Conservation (phyloP, 768 basidiomycete genomes). For the Scleroderma bovista region DNA sequence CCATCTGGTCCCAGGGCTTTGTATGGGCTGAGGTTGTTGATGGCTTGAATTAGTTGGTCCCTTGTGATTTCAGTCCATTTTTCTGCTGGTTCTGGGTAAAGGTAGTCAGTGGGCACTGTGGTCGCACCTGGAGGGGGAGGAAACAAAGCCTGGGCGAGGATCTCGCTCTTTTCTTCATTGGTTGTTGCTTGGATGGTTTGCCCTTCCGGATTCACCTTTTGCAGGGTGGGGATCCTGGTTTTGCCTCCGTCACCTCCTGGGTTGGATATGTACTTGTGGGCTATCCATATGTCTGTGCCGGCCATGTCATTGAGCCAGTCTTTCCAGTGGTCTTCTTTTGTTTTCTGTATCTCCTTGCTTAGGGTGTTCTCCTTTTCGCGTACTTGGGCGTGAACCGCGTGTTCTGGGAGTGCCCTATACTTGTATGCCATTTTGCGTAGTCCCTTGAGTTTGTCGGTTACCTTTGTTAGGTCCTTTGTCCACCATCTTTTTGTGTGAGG, state of each 20-base stretch:
- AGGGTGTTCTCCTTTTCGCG: background rate
- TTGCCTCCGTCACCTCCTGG: background rate
- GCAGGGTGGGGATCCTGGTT: background rate
- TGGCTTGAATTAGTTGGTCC: background rate
- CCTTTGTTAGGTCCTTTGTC: background rate
- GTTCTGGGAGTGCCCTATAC: background rate
- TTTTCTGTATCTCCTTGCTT: background rate
- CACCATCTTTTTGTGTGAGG: slow-evolving; percentile 19
- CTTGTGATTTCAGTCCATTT: background rate
- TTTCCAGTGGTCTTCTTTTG: slow-evolving; percentile 6
- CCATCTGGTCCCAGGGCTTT: slow-evolving; percentile 22
- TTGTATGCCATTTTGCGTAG: background rate
- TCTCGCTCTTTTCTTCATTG: slow-evolving; percentile 18
- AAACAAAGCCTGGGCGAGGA: slow-evolving; percentile 21
- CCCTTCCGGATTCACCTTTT: background rate
- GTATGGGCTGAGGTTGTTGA: slow-evolving; percentile 9
- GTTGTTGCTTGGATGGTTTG: slow-evolving; percentile 6
- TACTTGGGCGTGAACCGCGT: background rate
- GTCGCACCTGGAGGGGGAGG: slow-evolving; percentile 10
- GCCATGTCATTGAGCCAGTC: slow-evolving; percentile 5
- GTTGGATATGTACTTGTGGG: background rate
- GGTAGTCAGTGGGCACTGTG: background rate
- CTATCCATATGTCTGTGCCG: slow-evolving; percentile 1
- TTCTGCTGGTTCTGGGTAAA: slow-evolving; percentile 5
- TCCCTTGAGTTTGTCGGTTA: background rate